Conservation (phyloP, 768 basidiomycete species). For the Candolleomyces aberdarensis region DNA sequence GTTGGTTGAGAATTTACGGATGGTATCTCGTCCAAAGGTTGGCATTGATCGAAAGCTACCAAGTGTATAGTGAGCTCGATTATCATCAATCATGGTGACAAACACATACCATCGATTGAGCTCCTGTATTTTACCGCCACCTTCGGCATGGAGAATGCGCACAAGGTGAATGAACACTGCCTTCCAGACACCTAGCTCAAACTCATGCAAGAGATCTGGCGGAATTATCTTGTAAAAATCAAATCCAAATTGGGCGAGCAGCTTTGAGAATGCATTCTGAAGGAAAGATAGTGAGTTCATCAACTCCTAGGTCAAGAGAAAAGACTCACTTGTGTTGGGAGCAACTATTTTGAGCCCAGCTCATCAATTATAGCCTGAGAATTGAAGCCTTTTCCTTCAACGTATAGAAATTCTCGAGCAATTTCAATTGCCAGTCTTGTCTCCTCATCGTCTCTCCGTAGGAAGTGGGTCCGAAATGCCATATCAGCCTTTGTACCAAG, state of each 20-base stretch:
- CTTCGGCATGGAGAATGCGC: constrained; percentile 23
- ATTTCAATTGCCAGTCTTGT: too few species aligned
- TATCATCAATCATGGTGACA: not conserved
- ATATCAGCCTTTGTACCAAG: too few species aligned
- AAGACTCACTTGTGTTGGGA: too few species aligned
- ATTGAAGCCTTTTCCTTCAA: too few species aligned
- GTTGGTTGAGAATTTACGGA: constrained; percentile 23
- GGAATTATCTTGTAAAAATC: constrained; percentile 21
- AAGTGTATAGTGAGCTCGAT: not conserved
- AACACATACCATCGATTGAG: constrained; percentile 21
- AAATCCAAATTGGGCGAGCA: constrained; percentile 14
- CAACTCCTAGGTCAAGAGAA: too few species aligned
- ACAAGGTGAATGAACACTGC: constrained; percentile 31
- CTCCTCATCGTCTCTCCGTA: too few species aligned
- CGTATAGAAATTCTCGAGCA: too few species aligned
- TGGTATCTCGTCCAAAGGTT: constrained; percentile 17
- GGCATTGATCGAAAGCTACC: constrained; percentile 12
- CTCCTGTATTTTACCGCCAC: constrained; percentile 14
- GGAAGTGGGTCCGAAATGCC: too few species aligned
- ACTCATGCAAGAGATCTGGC: constrained; percentile 33
- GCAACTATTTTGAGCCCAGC: too few species aligned
- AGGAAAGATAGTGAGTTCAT: too few species aligned
- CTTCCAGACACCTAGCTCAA: constrained; percentile 39
- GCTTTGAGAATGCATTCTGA: constrained; percentile 26
- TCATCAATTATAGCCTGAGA: too few species aligned